phyloP scores from a whole-genome alignment of 371 early-diverging fungal species.

The Mortierella sp. region DNA sequence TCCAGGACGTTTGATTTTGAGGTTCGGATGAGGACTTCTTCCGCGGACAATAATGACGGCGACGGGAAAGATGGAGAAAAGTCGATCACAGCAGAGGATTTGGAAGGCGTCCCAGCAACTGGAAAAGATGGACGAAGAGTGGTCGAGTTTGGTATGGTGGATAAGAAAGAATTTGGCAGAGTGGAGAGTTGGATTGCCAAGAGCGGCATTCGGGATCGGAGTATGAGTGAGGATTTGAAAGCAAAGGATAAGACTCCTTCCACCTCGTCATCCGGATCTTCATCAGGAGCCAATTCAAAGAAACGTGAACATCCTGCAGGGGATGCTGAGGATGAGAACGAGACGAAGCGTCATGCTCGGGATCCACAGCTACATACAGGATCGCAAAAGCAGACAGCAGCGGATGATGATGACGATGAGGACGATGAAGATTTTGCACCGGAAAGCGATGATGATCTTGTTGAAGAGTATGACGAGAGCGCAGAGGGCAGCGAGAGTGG shows the following conservation, averaged over 20 bases:
- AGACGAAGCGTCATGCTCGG: background rate
- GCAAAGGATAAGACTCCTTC: constrained; percentile 42
- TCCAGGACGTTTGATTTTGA: constrained; percentile 52
- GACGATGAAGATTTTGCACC: constrained; percentile 53
- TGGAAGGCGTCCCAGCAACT: constrained; percentile 37
- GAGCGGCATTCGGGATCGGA: constrained; percentile 46
- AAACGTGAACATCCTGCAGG: constrained; percentile 36
- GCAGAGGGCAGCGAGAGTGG: constrained; percentile 14
- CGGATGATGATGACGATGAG: constrained; percentile 45
- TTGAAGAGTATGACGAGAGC: constrained; percentile 50
- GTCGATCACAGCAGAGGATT: constrained; percentile 20
- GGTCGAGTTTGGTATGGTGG: constrained; percentile 49
- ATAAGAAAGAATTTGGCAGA: constrained; percentile 44
- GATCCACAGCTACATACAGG: background rate
- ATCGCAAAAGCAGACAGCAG: constrained; percentile 3
- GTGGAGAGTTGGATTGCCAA: constrained; percentile 50
- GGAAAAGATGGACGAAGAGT: constrained; percentile 19
- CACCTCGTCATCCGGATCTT: background rate
- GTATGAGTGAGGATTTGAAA: constrained; percentile 50
- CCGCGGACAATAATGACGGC: background rate
- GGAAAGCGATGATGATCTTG: constrained; percentile 45
- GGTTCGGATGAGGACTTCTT: constrained; percentile 22
- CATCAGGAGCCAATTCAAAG: constrained; percentile 13
- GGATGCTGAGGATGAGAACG: constrained; percentile 19
- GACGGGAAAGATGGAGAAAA: background rate